A percentile compares a stretch with the other conserved stretches of the same genome.
Evolutionary conservation across 2,329 filamentous ascomycete species (phyloP).

Genomic region (Metarhizium rileyi): DNA sequence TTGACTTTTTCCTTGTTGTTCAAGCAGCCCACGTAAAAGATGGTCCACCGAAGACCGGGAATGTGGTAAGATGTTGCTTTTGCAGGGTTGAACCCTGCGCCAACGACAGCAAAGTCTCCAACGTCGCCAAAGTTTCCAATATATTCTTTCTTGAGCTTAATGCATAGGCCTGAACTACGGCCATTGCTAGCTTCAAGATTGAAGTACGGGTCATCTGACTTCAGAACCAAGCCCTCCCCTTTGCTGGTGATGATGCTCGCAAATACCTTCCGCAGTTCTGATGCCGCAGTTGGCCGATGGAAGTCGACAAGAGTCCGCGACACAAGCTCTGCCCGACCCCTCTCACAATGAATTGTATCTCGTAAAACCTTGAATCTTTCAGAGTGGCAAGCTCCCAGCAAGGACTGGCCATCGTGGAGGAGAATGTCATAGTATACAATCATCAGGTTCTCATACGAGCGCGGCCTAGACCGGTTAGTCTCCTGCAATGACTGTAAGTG

Average conservation of each 20-base stretch:
- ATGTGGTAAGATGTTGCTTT: conserved; percentile 48
- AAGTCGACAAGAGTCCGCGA: conserved; percentile 62
- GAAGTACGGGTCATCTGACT: conserved; percentile 73
- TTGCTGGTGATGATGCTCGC: conserved; percentile 53
- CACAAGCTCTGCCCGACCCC: conserved; percentile 58
- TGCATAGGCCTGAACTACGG: conserved; percentile 42
- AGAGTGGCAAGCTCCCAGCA: conserved; percentile 42
- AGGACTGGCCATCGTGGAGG: conserved; percentile 41
- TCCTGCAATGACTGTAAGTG: neutral
- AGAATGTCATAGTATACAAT: conserved; percentile 52
- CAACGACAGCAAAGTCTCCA: conserved; percentile 73
- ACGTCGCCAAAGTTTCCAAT: conserved; percentile 68
- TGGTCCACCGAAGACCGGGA: conserved; percentile 58
- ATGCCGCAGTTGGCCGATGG: conserved; percentile 36
- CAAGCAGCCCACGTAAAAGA: conserved; percentile 71
- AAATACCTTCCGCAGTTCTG: conserved; percentile 53
- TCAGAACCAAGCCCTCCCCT: conserved; percentile 74
- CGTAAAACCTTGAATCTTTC: conserved; percentile 52
- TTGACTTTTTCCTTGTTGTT: conserved; percentile 53
- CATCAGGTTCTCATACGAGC: conserved; percentile 47
- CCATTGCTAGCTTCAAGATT: conserved; percentile 30
- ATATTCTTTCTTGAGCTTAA: conserved; percentile 87
- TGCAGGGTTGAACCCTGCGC: conserved; percentile 58
- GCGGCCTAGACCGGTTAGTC: conserved; percentile 28
- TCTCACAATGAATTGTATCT: conserved; percentile 37